phyloP scores from a whole-genome alignment of 2,329 filamentous ascomycete species.

The Chaetothyriales sp. region DNA sequence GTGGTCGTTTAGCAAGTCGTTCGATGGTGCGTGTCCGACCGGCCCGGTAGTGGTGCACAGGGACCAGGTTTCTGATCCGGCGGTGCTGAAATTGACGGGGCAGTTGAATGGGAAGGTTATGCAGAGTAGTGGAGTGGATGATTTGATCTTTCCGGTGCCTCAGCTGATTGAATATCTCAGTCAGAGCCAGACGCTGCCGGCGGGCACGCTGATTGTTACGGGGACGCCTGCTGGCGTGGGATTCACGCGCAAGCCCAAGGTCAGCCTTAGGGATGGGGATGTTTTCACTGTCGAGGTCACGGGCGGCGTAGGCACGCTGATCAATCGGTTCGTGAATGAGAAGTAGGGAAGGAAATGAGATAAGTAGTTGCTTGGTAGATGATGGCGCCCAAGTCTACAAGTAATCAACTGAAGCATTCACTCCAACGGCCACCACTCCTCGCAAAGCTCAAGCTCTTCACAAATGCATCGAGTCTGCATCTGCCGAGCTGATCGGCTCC shows the following conservation, averaged over 20 bases:
- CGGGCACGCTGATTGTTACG: constrained; percentile 30
- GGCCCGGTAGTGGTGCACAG: constrained; percentile 25
- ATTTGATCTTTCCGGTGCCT: constrained; percentile 29
- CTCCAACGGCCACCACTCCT: constrained; percentile 59
- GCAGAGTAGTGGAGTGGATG: constrained; percentile 26
- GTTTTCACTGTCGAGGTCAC: constrained; percentile 36
- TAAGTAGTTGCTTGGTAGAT: background rate
- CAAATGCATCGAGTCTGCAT: constrained; percentile 56
- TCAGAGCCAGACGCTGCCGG: constrained; percentile 26
- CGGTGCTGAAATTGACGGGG: constrained; percentile 22
- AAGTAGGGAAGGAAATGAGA: background rate
- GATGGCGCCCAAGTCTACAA: background rate
- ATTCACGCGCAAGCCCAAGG: constrained; percentile 28
- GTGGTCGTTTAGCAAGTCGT: constrained; percentile 30
- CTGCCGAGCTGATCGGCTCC: constrained; percentile 55
- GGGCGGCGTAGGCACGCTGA: constrained; percentile 36
- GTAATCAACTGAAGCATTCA: constrained; percentile 36
- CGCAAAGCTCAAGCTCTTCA: constrained; percentile 64
- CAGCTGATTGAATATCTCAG: constrained; percentile 26
- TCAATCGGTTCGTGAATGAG: constrained; percentile 25
- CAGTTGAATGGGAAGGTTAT: constrained; percentile 26
- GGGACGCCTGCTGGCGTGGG: constrained; percentile 33
- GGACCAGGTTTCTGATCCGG: constrained; percentile 21
- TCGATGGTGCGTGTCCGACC: constrained; percentile 27
- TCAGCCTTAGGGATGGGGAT: constrained; percentile 26